Conservation (phyloP, 73 alveolate genomes). For the Blepharisma japonicum region DNA sequence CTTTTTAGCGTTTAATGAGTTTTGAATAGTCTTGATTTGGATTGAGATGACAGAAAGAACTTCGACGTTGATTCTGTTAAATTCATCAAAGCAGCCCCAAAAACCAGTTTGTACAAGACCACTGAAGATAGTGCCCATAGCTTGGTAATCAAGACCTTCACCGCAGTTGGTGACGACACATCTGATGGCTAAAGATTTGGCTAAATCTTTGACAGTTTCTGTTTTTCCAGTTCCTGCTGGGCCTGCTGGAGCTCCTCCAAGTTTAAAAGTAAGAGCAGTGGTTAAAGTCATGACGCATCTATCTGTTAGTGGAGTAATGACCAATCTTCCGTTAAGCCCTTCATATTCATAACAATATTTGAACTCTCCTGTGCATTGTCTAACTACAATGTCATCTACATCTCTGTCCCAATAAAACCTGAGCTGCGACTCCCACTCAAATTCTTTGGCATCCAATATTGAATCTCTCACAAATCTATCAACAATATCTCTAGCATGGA, state of each 20-base stretch:
- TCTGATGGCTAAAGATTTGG: slow-evolving; percentile 94
- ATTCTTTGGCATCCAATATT: slow-evolving; percentile 96
- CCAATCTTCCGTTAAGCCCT: slow-evolving; percentile 97
- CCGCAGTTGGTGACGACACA: slow-evolving; percentile 98
- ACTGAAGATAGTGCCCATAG: slow-evolving; percentile 98
- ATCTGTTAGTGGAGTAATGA: slow-evolving; percentile 99
- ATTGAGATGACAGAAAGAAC: slow-evolving; percentile 99
- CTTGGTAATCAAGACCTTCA: slow-evolving; percentile 96
- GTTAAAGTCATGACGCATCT: slow-evolving; percentile 99
- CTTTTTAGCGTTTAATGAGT: slow-evolving; percentile 76
- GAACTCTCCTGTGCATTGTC: slow-evolving; percentile 96
- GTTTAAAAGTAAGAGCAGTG: slow-evolving; percentile 92
- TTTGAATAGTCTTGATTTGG: slow-evolving; percentile 95
- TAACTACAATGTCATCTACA: slow-evolving; percentile 89
- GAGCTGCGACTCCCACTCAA: slow-evolving; percentile 98
- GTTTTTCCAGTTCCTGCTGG: slow-evolving; percentile 99
- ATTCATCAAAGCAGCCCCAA: slow-evolving; percentile 99
- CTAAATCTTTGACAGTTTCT: slow-evolving; percentile 98
- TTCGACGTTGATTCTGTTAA: slow-evolving; percentile 98
- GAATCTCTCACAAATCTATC: slow-evolving; percentile 83
- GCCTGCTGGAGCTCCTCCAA: slow-evolving; percentile 99
- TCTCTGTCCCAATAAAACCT: slow-evolving; percentile 98
- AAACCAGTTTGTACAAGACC: slow-evolving; percentile 98
- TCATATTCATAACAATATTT: slow-evolving; percentile 64
- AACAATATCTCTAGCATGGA: slow-evolving; percentile 99